Evolutionary conservation across 768 basidiomycete species (phyloP).

Genomic region (Naganishia randhawae): DNA sequence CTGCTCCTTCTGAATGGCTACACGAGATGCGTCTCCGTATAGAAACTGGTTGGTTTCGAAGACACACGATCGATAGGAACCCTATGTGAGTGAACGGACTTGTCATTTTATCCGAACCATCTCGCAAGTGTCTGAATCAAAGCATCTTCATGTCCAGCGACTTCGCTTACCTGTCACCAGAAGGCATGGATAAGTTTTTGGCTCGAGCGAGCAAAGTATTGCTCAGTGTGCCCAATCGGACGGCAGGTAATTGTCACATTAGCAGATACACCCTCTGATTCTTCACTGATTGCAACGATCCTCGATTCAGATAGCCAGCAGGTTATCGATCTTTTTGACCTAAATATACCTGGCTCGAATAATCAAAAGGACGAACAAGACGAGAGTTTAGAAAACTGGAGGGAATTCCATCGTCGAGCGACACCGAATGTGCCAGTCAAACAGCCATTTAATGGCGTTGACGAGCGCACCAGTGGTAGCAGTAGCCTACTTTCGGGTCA

Average conservation of each 20-base stretch:
- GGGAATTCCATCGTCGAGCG: constrained; percentile 7
- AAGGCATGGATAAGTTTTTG: constrained; percentile 22
- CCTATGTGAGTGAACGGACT: constrained; percentile 15
- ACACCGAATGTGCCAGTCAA: background rate
- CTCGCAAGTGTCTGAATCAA: no score
- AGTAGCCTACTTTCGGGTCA: background rate
- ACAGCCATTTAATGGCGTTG: background rate
- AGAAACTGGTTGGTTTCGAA: constrained; percentile 21
- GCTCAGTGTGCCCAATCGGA: background rate
- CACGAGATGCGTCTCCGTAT: constrained; percentile 3
- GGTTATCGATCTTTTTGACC: constrained; percentile 6
- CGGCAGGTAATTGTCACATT: constrained; percentile 4
- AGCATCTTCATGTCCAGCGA: constrained; percentile 4
- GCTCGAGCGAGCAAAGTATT: constrained; percentile 13
- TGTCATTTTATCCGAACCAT: no score
- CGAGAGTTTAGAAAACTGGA: constrained; percentile 1
- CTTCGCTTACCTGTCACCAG: background rate
- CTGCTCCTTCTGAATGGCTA: constrained; percentile 13
- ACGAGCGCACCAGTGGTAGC: background rate
- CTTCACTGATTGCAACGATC: background rate
- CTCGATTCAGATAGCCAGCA: background rate
- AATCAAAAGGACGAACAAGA: background rate
- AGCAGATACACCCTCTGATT: background rate
- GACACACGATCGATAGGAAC: background rate
- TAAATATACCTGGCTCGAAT: background rate